A percentile compares a stretch with the other conserved stretches of the same genome.
These are phyloP conservation scores for Grigorovia humatica DNA, from an alignment of 805 yeast species.

Conservation along the genomic window DNA sequence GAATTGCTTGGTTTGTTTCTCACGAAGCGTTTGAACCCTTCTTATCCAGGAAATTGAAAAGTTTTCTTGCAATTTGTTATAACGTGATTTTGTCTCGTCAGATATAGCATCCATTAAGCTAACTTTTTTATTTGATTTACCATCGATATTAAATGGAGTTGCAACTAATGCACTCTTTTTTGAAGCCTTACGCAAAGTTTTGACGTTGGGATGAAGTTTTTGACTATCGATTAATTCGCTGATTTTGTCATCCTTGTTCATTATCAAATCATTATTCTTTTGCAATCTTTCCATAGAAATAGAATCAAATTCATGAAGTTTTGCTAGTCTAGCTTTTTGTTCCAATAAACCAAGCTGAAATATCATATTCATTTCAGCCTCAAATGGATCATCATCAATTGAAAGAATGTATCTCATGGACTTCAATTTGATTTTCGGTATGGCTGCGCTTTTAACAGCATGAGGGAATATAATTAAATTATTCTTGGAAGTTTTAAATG, in stretches of 20 bases:
- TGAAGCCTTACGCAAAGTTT: background rate
- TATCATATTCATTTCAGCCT: constrained; percentile 54
- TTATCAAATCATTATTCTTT: background rate
- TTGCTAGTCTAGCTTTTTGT: constrained; percentile 50
- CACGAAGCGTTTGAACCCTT: constrained; percentile 41
- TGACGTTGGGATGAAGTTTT: background rate
- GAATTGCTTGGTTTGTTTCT: constrained; percentile 32
- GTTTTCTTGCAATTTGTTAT: constrained; percentile 32
- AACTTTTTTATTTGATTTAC: background rate
- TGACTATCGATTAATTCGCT: constrained; percentile 5
- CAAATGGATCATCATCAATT: constrained; percentile 86
- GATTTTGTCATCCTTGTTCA: constrained; percentile 1
- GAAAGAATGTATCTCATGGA: constrained; percentile 50
- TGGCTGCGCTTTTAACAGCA: constrained; percentile 29
- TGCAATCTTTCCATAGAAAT: constrained; percentile 8
- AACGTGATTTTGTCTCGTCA: constrained; percentile 10
- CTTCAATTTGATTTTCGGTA: constrained; percentile 50
- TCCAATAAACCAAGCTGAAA: constrained; percentile 58
- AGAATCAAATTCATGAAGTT: constrained; percentile 33
- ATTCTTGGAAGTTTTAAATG: constrained; percentile 35
- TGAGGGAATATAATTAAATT: constrained; percentile 33
- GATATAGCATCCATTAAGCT: constrained; percentile 4
- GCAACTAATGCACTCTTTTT: constrained; percentile 1
- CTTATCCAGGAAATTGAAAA: constrained; percentile 63
- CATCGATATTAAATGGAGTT: constrained; percentile 6